phyloP scores from a whole-genome alignment of 2,329 filamentous ascomycete genomes.

The Trichoderma koningiopsis region DNA sequence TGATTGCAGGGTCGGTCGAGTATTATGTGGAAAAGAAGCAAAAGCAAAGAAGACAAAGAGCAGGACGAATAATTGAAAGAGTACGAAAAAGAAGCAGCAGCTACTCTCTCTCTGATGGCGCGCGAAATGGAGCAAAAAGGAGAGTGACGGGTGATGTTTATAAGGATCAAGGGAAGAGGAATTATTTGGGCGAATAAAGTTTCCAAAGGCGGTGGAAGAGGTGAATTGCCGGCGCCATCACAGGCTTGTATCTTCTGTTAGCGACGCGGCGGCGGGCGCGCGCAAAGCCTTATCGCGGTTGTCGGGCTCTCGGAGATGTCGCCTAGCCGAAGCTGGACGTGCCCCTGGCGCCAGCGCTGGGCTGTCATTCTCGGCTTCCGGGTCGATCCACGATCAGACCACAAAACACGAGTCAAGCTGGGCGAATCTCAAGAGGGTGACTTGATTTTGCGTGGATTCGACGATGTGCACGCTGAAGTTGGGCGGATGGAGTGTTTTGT shows the following conservation, averaged over 20 bases:
- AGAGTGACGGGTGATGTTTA: slow-evolving; percentile 16
- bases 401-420: slow-evolving; percentile 13
- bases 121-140: slow-evolving; percentile 6
- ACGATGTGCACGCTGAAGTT: not conserved
- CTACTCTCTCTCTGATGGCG: not conserved
- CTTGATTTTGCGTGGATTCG: not conserved
- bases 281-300: slow-evolving; percentile 9
- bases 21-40: not conserved
- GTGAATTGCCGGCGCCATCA: not conserved
- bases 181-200: not conserved
- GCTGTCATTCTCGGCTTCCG: not conserved
- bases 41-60: not conserved
- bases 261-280: not conserved
- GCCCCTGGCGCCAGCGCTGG: slow-evolving; percentile 9
- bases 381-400: slow-evolving; percentile 21
- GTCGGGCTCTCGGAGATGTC: slow-evolving; percentile 16
- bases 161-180: not conserved
- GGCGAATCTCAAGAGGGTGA: not conserved
- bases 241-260: not conserved
- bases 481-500: not conserved
- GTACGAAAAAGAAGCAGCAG: not conserved
- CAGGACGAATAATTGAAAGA: not conserved
- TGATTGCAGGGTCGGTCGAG: not conserved
- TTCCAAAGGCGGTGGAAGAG: slow-evolving; percentile 10
- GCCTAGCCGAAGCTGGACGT: slow-evolving; percentile 6